Evolutionary conservation across 176 grass and related monocot species (phyloP), one percentile per base, ranked within the genome.

Genomic region (Carex kokanica): DNA sequence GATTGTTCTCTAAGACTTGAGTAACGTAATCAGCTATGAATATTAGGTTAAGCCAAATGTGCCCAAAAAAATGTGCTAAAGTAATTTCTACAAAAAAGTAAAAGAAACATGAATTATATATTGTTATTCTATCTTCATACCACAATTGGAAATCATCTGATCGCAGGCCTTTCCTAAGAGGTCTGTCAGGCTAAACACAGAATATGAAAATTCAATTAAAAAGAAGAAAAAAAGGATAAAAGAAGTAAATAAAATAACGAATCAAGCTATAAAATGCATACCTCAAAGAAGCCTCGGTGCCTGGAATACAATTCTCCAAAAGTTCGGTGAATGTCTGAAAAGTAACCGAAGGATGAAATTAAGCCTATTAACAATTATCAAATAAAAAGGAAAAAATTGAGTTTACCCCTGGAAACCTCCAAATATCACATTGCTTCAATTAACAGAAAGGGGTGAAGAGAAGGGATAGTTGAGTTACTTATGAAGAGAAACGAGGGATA

Each of bases 231-330:
- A 25, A 84, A 73, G 64, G 24, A 64, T 70, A 3, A 45, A 69
- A 70, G 6, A 43, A 20, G 79, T 68, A 60, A 38, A 21, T 34
- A 53, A 21, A 81, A 29, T 84, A 54, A 8, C 82, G 73, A 63
- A 15, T 49, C 56, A 11, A 85, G 49, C 8, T 75, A 40, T 11
- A 82, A 31, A 18, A 81, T 88, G 80, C 70, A 79, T 88, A 99
- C 96, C 93, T 90, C 20, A 99, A 93, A 31, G 97, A 87, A 91
- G 40, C 36, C 87, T 89, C 83, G 40, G 86, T 85, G 67, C 93
- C 97, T 55, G 86, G 89, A 17, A 99, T 86, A 92, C 91, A 89
- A 83, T 82, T 95, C 84, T 92, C 86, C 85, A 99, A 91, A 85
- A 89, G 77, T 8, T 99, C 97, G 61, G 88, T 87, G 78, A 99